Percentiles rank a stretch among this genome's conserved stretches.
Conservation (phyloP, 2,329 filamentous ascomycete species). For the Colletotrichum spinosum region DNA sequence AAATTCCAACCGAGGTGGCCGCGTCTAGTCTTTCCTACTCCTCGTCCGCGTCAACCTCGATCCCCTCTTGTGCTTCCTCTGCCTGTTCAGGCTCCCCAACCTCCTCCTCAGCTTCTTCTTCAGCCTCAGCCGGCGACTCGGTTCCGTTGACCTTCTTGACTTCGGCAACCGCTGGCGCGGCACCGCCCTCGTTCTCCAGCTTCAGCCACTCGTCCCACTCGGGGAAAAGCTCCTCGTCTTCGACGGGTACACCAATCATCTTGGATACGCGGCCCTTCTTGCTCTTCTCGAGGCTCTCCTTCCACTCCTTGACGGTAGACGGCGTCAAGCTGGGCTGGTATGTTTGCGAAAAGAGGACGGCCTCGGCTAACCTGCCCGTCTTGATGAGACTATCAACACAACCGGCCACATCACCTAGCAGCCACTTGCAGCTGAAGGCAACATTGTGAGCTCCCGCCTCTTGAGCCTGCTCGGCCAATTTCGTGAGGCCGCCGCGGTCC, state of each 20-base stretch:
- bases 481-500: constrained; percentile 78
- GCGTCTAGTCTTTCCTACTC: constrained; percentile 36
- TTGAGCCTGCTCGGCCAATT: constrained; percentile 80
- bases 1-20: constrained; percentile 19
- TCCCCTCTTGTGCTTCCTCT: constrained; percentile 42
- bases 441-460: constrained; percentile 88
- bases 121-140: constrained; percentile 40
- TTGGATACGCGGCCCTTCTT: constrained; percentile 89
- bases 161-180: constrained; percentile 47
- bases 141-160: constrained; percentile 41
- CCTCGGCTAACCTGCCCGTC: constrained; percentile 85
- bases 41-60: constrained; percentile 39
- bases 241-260: constrained; percentile 83
- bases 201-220: constrained; percentile 94
- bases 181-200: constrained; percentile 78
- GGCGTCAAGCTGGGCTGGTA: constrained; percentile 87
- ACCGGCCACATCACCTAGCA: constrained; percentile 82
- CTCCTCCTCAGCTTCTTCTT: constrained; percentile 42
- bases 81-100: constrained; percentile 42
- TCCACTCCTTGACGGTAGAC: constrained; percentile 81
- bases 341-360: constrained; percentile 92
- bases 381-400: constrained; percentile 84
- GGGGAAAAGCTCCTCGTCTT: constrained; percentile 90
- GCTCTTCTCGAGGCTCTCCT: constrained; percentile 81
- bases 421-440: constrained; percentile 91